These are phyloP conservation scores for Zygnema circumcarinatum DNA, from an alignment of 139 green algal genomes.

Conservation along the genomic window DNA sequence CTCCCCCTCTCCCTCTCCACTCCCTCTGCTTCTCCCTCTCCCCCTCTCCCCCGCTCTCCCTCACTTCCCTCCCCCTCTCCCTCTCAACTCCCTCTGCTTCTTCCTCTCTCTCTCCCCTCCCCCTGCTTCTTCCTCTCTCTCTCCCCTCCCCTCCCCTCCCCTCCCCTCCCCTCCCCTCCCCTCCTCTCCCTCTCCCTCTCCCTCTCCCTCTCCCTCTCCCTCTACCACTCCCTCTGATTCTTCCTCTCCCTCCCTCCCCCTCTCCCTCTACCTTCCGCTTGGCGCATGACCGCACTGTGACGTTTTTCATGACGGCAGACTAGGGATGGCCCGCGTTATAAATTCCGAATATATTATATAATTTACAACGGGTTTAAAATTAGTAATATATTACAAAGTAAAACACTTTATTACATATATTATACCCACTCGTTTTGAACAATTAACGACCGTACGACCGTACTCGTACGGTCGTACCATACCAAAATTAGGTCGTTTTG, in stretches of 20 bases:
- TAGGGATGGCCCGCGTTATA: no score
- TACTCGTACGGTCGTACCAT: no score
- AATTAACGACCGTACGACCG: no score
- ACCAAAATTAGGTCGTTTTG: no score
- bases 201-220: neutral
- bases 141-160: neutral
- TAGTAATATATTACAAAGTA: no score
- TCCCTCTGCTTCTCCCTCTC: neutral
- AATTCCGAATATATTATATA: no score
- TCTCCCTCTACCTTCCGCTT: neutral
- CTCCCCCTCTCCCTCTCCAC: neutral
- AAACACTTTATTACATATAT: no score
- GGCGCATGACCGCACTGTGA: no score
- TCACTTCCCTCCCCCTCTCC: neutral
- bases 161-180: neutral
- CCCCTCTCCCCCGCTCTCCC: neutral
- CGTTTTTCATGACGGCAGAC: no score
- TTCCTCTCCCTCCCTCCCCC: neutral
- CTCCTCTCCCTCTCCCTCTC: neutral
- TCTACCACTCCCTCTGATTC: neutral
- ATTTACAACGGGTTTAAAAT: no score
- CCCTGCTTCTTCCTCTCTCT: neutral
- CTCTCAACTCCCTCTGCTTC: neutral
- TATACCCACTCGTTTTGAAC: no score
- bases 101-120: neutral